Conservation (phyloP, 306 rosid genomes). For the Vigna angularis region DNA sequence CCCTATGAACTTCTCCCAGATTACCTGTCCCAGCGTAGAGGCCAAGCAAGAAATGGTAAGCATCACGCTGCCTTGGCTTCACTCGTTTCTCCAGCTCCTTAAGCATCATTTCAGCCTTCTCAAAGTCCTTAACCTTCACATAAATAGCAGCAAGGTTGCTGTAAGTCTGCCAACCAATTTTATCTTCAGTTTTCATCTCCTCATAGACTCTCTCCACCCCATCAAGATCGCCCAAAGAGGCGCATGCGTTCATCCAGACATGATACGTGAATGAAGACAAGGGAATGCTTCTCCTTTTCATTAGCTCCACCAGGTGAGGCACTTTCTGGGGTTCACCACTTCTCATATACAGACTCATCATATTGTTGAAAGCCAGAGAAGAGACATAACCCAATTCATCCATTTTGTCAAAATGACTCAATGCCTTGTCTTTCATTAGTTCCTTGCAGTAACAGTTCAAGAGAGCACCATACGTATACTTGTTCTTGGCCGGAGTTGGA, state of each 20-base stretch:
- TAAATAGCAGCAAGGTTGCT: slow-evolving; percentile 78
- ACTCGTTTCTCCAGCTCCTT: slow-evolving; percentile 55
- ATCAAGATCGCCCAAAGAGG: slow-evolving; percentile 54
- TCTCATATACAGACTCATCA: slow-evolving; percentile 75
- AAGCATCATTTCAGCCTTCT: slow-evolving; percentile 71
- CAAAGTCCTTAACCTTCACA: slow-evolving; percentile 63
- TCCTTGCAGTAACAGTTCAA: slow-evolving; percentile 76
- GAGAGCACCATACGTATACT: slow-evolving; percentile 71
- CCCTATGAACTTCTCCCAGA: slow-evolving; percentile 63
- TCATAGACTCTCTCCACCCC: slow-evolving; percentile 61
- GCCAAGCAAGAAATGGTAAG: slow-evolving; percentile 70
- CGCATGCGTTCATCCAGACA: slow-evolving; percentile 81
- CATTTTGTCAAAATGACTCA: slow-evolving; percentile 62
- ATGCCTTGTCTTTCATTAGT: slow-evolving; percentile 65
- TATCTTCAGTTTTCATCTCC: slow-evolving; percentile 60
- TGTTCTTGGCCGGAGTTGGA: slow-evolving; percentile 57
- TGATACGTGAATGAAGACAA: slow-evolving; percentile 50
- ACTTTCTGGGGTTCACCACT: slow-evolving; percentile 66
- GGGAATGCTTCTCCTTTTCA: slow-evolving; percentile 69
- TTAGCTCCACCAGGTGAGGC: slow-evolving; percentile 50
- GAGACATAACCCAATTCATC: slow-evolving; percentile 54
- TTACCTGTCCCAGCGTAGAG: slow-evolving; percentile 74
- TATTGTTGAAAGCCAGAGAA: slow-evolving; percentile 58
- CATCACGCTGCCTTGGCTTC: slow-evolving; percentile 53
- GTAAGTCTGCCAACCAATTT: slow-evolving; percentile 67